phyloP scores from a whole-genome alignment of 768 basidiomycete species.

The Leccinum pellstonianum region DNA sequence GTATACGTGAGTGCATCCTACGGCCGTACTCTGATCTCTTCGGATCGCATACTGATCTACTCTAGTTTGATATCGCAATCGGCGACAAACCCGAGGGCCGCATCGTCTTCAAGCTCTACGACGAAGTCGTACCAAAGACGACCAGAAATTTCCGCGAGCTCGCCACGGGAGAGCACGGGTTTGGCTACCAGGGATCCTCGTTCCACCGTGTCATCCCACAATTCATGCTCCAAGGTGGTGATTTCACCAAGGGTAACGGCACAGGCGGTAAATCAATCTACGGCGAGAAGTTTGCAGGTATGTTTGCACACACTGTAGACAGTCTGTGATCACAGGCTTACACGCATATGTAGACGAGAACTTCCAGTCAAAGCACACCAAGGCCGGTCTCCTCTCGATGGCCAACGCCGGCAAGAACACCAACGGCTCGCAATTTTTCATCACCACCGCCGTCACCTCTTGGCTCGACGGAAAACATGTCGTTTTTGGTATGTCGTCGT shows the following conservation, averaged over 20 bases:
- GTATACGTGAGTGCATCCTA: constrained; percentile 13
- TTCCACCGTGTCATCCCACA: constrained; percentile 86
- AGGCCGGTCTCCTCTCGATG: constrained; percentile 68
- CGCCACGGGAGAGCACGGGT: constrained; percentile 71
- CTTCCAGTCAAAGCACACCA: constrained; percentile 72
- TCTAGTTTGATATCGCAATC: constrained; percentile 68
- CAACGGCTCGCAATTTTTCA: constrained; percentile 89
- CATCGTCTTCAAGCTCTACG: constrained; percentile 84
- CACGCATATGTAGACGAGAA: constrained; percentile 68
- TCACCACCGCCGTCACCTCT: constrained; percentile 72
- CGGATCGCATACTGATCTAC: constrained; percentile 2
- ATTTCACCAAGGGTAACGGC: constrained; percentile 69
- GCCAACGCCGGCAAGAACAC: constrained; percentile 81
- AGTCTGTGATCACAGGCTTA: neutral
- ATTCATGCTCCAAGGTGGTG: constrained; percentile 92
- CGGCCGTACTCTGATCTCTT: neutral
- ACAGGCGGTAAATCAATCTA: constrained; percentile 84
- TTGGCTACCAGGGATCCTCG: constrained; percentile 60
- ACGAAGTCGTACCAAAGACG: constrained; percentile 73
- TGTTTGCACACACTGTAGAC: too few species aligned
- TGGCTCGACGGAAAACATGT: constrained; percentile 86
- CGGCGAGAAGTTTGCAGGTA: constrained; percentile 52
- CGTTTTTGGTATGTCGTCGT: constrained; percentile 67
- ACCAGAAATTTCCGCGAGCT: constrained; percentile 88
- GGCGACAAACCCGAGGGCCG: constrained; percentile 42